Conservation (phyloP, 148 eudicot species). For the Rhododendron ferrugineum region DNA sequence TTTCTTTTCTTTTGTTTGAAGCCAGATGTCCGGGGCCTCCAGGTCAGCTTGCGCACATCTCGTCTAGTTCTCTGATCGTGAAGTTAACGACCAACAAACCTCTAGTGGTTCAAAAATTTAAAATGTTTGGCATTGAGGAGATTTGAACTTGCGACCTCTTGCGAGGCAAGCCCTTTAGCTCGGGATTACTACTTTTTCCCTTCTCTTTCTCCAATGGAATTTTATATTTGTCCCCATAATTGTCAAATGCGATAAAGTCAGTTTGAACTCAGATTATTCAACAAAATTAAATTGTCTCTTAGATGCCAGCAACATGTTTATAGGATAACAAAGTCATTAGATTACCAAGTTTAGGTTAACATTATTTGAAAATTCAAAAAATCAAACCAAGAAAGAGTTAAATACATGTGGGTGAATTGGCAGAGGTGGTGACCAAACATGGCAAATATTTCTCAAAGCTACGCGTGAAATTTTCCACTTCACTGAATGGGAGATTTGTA, state of each 20-base stretch:
- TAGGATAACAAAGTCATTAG: background rate
- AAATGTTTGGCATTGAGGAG: too few relatives aligned
- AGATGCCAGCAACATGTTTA: background rate
- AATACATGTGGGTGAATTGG: background rate
- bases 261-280: background rate
- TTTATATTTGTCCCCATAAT: background rate
- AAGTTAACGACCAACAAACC: too few relatives aligned
- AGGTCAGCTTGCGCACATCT: too few relatives aligned
- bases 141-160: too few relatives aligned
- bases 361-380: background rate
- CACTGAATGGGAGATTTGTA: background rate
- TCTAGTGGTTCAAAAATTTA: too few relatives aligned
- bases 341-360: background rate
- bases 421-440: background rate
- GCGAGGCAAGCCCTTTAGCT: too few relatives aligned
- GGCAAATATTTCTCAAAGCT: background rate
- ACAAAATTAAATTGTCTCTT: background rate
- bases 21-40: background rate
- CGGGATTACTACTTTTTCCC: background rate
- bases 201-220: too few relatives aligned
- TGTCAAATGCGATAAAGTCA: background rate
- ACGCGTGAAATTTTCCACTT: background rate
- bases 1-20: background rate
- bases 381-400: background rate
- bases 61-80: too few relatives aligned